phyloP scores from a whole-genome alignment of 2,329 filamentous ascomycete genomes.

The Ramularia endophylla region DNA sequence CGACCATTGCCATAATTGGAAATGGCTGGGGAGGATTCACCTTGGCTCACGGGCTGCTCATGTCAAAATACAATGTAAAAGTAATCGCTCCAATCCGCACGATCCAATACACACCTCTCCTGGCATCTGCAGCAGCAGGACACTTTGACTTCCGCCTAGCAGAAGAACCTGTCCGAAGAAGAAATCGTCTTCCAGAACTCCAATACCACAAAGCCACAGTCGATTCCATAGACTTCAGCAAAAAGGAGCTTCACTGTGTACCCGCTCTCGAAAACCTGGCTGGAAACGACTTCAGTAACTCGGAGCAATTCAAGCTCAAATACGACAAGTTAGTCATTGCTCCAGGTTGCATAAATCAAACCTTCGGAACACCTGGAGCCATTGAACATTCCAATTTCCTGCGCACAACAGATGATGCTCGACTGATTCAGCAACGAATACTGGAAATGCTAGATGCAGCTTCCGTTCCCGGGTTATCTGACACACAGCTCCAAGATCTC shows the following conservation, averaged over 20 bases:
- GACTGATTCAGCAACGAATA: conserved; percentile 31
- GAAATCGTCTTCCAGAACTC: conserved; percentile 20
- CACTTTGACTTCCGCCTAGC: conserved; percentile 42
- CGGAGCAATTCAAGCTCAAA: conserved; percentile 16
- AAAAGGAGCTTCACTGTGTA: conserved; percentile 31
- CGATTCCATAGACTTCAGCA: conserved; percentile 34
- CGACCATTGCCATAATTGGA: conserved; percentile 29
- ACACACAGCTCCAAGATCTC: conserved; percentile 28
- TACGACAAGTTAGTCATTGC: conserved; percentile 41
- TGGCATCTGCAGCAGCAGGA: conserved; percentile 41
- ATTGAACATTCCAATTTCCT: conserved; percentile 36
- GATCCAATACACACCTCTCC: conserved; percentile 41
- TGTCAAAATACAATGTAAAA: conserved; percentile 34
- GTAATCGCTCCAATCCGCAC: conserved; percentile 40
- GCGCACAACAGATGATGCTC: conserved; percentile 32
- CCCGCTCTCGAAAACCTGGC: conserved; percentile 30
- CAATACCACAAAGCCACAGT: conserved; percentile 37
- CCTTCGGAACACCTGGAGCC: conserved; percentile 37
- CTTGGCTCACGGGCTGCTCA: conserved; percentile 31
- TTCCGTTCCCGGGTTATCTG: conserved; percentile 26
- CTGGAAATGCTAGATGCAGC: conserved; percentile 35
- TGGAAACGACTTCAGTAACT: conserved; percentile 27
- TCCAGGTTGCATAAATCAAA: conserved; percentile 38
- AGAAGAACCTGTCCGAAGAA: conserved; percentile 39
- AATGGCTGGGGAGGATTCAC: conserved; percentile 37